Percentiles rank a stretch among this genome's conserved stretches.
These are phyloP conservation scores for Pichia sp. DNA, from an alignment of 1,139 yeast genomes.

Conservation along the genomic window DNA sequence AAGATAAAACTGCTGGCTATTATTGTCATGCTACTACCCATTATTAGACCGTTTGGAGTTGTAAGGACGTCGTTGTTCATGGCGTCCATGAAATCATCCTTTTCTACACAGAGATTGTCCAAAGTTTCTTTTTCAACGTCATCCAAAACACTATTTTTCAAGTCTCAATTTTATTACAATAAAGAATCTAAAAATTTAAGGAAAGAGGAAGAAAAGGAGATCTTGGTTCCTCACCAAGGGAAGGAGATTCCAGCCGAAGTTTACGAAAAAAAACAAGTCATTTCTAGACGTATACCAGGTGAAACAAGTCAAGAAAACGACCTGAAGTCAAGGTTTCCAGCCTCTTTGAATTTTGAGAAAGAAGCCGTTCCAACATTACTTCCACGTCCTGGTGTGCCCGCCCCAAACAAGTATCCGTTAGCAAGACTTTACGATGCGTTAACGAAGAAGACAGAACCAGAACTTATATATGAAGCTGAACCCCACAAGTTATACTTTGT, in stretches of 20 bases:
- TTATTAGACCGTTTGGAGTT: constrained; percentile 5
- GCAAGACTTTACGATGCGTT: constrained; percentile 60
- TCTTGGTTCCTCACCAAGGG: constrained; percentile 8
- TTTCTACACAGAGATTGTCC: background rate
- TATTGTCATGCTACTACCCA: background rate
- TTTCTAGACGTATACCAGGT: constrained; percentile 49
- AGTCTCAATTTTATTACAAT: background rate
- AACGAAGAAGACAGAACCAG: constrained; percentile 56
- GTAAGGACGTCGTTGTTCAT: background rate
- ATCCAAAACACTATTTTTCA: background rate
- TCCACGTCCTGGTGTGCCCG: constrained; percentile 74
- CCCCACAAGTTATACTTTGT: constrained; percentile 75
- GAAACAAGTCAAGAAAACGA: constrained; percentile 49
- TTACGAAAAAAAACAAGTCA: constrained; percentile 25
- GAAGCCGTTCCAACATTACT: constrained; percentile 64
- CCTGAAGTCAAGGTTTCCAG: constrained; percentile 49
- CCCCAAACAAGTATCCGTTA: constrained; percentile 54
- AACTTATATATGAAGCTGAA: constrained; percentile 76
- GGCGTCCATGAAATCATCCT: background rate
- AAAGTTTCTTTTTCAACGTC: background rate
- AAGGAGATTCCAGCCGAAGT: constrained; percentile 22
- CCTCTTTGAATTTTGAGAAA: constrained; percentile 56
- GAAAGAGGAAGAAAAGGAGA: background rate
- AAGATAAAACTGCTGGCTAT: too few species aligned
- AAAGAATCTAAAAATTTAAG: background rate